Evolutionary conservation across 2,329 filamentous ascomycete genomes (phyloP).

Genomic region (Cladophialophora chaetospira): DNA sequence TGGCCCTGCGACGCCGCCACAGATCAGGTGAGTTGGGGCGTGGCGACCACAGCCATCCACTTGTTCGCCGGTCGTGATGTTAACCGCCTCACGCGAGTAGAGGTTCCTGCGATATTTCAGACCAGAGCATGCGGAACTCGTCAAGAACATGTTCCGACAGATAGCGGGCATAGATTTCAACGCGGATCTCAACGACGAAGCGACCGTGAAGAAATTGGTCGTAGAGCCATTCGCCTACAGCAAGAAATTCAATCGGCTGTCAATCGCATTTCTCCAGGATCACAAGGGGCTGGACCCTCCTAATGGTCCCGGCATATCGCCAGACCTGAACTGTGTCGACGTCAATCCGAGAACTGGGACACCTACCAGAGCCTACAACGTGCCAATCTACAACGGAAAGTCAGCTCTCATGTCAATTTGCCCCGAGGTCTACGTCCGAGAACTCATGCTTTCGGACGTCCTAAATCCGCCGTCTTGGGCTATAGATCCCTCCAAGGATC

Average conservation of each 20-base stretch:
- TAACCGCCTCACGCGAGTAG: too few relatives aligned
- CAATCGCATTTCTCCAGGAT: conserved; percentile 3
- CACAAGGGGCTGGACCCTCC: background rate
- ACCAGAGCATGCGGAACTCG: background rate
- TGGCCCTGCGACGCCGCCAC: conserved; percentile 5
- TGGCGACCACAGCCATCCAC: too few relatives aligned
- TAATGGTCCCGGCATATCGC: too few relatives aligned
- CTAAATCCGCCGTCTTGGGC: background rate
- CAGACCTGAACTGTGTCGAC: too few relatives aligned
- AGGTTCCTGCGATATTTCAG: conserved; percentile 1
- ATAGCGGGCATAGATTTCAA: conserved; percentile 3
- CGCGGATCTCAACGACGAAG: background rate
- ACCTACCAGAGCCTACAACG: background rate
- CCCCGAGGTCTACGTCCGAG: background rate
- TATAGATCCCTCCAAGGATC: conserved; percentile 2
- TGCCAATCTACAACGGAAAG: background rate
- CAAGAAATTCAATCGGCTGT: conserved; percentile 1
- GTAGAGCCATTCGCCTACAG: conserved; percentile 1
- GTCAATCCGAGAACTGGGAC: background rate
- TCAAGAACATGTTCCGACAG: conserved; percentile 1
- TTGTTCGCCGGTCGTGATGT: too few relatives aligned
- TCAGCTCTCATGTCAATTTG: conserved; percentile 2
- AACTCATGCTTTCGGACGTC: background rate
- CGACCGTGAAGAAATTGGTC: background rate
- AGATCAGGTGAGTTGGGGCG: conserved; percentile 2